phyloP scores from a whole-genome alignment of 2,329 filamentous ascomycete species.

The Penicillium digitatum region DNA sequence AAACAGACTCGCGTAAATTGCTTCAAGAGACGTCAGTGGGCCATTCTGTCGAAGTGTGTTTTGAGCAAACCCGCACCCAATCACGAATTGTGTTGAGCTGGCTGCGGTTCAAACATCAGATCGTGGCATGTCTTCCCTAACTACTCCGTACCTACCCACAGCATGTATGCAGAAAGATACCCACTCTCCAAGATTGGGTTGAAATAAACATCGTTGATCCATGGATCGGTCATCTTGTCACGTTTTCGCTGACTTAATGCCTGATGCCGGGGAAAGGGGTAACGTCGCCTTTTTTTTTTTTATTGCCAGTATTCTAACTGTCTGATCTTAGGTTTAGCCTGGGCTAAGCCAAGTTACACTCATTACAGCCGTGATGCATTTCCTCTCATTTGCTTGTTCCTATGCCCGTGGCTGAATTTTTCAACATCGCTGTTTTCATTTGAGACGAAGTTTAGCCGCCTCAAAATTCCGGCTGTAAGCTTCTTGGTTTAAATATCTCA shows the following conservation, averaged over 20 bases:
- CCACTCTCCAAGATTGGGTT: background rate
- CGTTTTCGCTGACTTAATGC: background rate
- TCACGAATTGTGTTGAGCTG: background rate
- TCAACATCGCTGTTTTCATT: background rate
- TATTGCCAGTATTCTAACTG: background rate
- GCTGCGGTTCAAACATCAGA: background rate
- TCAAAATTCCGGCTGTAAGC: too few species aligned
- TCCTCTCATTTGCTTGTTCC: slow-evolving; percentile 3
- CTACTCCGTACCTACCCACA: background rate
- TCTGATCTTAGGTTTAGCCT: slow-evolving; percentile 2
- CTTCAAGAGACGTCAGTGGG: background rate
- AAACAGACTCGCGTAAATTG: background rate
- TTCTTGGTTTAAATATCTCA: background rate
- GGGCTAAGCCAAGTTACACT: background rate
- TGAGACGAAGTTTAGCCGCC: background rate
- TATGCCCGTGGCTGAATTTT: background rate
- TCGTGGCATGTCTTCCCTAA: background rate
- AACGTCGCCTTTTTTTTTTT: background rate
- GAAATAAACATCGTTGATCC: background rate
- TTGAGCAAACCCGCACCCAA: background rate
- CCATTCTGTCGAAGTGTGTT: background rate
- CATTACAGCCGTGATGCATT: slow-evolving; percentile 1
- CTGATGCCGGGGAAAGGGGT: background rate
- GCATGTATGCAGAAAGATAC: background rate
- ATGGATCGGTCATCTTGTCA: background rate